Conservation (phyloP, 164 flowering plant genomes). For the Sextonia rubra region DNA sequence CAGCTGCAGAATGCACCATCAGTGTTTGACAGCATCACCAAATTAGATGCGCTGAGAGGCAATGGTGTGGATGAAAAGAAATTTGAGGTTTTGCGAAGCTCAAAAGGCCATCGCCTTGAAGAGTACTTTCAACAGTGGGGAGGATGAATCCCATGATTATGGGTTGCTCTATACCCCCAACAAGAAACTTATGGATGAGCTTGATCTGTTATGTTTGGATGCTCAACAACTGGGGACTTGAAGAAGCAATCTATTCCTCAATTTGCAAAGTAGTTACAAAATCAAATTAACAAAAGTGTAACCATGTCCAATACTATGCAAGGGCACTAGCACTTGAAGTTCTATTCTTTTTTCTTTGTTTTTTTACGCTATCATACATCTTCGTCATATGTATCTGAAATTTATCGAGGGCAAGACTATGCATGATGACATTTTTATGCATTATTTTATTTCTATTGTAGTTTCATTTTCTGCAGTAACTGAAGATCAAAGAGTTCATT, state of each 20-base stretch:
- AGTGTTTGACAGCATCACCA: neutral
- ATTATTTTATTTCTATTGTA: too few relatives aligned
- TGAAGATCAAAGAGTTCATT: too few relatives aligned
- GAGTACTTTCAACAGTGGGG: conserved; percentile 28
- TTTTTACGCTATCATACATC: neutral
- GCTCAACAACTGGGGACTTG: neutral
- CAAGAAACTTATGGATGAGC: conserved; percentile 52
- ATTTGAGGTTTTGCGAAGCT: conserved; percentile 41
- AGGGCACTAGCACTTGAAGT: too few relatives aligned
- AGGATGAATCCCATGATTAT: conserved; percentile 47
- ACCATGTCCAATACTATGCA: neutral
- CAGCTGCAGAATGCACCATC: conserved; percentile 2
- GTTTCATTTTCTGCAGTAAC: too few relatives aligned
- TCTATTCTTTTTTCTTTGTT: too few relatives aligned
- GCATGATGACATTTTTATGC: too few relatives aligned
- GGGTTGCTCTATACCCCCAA: conserved; percentile 29
- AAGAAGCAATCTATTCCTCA: neutral
- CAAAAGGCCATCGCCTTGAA: conserved; percentile 74
- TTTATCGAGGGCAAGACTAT: neutral
- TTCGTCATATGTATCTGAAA: neutral
- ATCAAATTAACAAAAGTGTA: neutral
- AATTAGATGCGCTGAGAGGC: conserved; percentile 5
- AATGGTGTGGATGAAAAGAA: conserved; percentile 20
- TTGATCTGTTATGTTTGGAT: conserved; percentile 4
- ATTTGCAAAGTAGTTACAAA: neutral